phyloP scores from a whole-genome alignment of 306 rosid species.

The Benincasa hispida region DNA sequence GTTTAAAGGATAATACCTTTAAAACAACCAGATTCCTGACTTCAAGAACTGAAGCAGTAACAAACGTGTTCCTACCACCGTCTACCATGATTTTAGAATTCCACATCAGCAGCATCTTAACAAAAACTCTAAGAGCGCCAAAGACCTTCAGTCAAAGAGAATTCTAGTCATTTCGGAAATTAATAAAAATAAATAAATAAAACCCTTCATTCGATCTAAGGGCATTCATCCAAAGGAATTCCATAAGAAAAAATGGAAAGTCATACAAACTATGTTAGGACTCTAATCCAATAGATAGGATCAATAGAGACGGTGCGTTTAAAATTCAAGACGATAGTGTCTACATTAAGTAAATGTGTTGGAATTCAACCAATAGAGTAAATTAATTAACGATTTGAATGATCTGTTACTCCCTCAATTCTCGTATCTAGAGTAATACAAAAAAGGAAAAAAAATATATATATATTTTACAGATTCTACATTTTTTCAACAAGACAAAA shows the following conservation, averaged over 20 bases:
- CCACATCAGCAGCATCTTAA: slow-evolving; percentile 98
- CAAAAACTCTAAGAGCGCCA: slow-evolving; percentile 94
- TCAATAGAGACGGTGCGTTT: not conserved
- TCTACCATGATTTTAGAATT: slow-evolving; percentile 72
- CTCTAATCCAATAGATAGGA: not conserved
- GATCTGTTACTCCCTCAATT: not conserved
- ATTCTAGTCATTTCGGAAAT: not conserved
- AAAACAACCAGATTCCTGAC: slow-evolving; percentile 89
- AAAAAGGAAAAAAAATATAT: too few relatives aligned
- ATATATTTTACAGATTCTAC: not conserved
- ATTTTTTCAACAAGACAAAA: too few relatives aligned
- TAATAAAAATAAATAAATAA: not conserved
- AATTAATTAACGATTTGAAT: not conserved
- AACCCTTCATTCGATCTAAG: not conserved
- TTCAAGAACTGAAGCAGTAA: slow-evolving; percentile 88
- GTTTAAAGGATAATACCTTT: slow-evolving; percentile 42
- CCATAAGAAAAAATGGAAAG: not conserved
- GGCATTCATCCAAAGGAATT: not conserved
- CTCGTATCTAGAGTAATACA: not conserved
- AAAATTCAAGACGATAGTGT: not conserved
- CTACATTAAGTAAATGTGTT: not conserved
- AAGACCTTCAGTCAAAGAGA: slow-evolving; percentile 58
- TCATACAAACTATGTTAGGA: not conserved
- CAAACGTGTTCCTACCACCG: slow-evolving; percentile 66
- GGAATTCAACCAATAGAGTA: not conserved